phyloP scores from a whole-genome alignment of 2,329 filamentous ascomycete species.

The Diaporthe sp. region DNA sequence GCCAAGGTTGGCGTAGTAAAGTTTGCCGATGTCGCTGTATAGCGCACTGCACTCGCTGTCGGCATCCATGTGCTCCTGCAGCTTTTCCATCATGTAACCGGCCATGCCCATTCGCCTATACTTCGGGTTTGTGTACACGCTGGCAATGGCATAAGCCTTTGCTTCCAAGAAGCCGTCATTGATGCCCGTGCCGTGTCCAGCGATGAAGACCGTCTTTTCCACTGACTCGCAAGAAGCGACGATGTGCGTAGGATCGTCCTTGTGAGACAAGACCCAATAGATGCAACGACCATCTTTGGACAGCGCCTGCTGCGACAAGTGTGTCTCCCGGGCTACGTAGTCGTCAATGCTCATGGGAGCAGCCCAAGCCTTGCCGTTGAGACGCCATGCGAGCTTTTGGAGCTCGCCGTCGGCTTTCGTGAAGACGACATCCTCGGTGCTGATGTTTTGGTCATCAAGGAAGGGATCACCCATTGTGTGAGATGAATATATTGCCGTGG shows the following conservation, averaged over 20 bases:
- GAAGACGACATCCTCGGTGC: slow-evolving; percentile 45
- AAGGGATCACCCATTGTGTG: slow-evolving; percentile 28
- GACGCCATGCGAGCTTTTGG: slow-evolving; percentile 46
- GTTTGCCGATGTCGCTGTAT: slow-evolving; percentile 51
- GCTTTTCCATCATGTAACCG: slow-evolving; percentile 48
- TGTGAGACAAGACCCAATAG: slow-evolving; percentile 50
- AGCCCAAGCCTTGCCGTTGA: slow-evolving; percentile 49
- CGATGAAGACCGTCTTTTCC: slow-evolving; percentile 45
- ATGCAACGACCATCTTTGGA: slow-evolving; percentile 43
- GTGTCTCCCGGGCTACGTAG: slow-evolving; percentile 46
- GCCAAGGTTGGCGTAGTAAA: slow-evolving; percentile 50
- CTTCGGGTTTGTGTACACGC: slow-evolving; percentile 52
- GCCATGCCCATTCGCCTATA: slow-evolving; percentile 52
- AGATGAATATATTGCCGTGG: background rate
- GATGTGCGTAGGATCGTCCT: slow-evolving; percentile 46
- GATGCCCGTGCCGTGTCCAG: slow-evolving; percentile 41
- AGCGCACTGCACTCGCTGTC: slow-evolving; percentile 51
- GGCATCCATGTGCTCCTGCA: slow-evolving; percentile 51
- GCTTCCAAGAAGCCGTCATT: slow-evolving; percentile 43
- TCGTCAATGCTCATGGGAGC: slow-evolving; percentile 45
- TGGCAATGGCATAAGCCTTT: slow-evolving; percentile 49
- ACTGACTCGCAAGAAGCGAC: slow-evolving; percentile 51
- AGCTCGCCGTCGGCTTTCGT: slow-evolving; percentile 46
- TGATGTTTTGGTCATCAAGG: slow-evolving; percentile 40
- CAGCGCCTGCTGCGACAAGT: slow-evolving; percentile 46